These are phyloP conservation scores for Xylaria sp. DNA, from an alignment of 2,329 filamentous ascomycete species.

Conservation along the genomic window DNA sequence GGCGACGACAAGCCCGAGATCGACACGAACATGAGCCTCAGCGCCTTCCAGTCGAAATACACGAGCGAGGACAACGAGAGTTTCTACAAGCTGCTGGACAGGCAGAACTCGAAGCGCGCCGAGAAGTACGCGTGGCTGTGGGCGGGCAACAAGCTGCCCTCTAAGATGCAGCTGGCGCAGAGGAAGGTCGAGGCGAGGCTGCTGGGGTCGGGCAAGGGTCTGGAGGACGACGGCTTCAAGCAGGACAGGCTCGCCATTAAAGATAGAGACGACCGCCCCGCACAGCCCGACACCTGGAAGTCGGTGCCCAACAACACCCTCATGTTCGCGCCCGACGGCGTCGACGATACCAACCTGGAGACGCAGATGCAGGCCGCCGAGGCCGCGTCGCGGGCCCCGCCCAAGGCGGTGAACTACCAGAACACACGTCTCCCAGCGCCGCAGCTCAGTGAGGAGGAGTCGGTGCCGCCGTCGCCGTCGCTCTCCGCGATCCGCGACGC, in stretches of 20 bases:
- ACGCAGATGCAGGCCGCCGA: conserved; percentile 77
- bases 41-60: conserved; percentile 89
- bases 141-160: conserved; percentile 84
- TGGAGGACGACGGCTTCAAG: conserved; percentile 67
- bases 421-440: conserved; percentile 81
- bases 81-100: conserved; percentile 91
- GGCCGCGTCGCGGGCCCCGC: conserved; percentile 75
- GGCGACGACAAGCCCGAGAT: conserved; percentile 60
- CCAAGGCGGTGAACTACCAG: conserved; percentile 80
- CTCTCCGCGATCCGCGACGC: conserved; percentile 86
- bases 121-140: conserved; percentile 92
- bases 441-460: conserved; percentile 51
- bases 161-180: conserved; percentile 79
- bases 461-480: conserved; percentile 78
- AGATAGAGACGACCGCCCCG: conserved; percentile 76
- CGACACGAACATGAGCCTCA: conserved; percentile 82
- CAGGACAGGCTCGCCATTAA: conserved; percentile 70
- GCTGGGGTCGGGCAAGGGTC: conserved; percentile 53
- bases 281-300: conserved; percentile 81
- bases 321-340: conserved; percentile 82
- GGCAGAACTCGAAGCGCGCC: conserved; percentile 84
- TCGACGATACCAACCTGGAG: conserved; percentile 65
- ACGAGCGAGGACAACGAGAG: conserved; percentile 98
- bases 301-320: conserved; percentile 79
- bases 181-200: conserved; percentile 69